Evolutionary conservation across 306 rosid species (phyloP).

Genomic region (Betula pendula): DNA sequence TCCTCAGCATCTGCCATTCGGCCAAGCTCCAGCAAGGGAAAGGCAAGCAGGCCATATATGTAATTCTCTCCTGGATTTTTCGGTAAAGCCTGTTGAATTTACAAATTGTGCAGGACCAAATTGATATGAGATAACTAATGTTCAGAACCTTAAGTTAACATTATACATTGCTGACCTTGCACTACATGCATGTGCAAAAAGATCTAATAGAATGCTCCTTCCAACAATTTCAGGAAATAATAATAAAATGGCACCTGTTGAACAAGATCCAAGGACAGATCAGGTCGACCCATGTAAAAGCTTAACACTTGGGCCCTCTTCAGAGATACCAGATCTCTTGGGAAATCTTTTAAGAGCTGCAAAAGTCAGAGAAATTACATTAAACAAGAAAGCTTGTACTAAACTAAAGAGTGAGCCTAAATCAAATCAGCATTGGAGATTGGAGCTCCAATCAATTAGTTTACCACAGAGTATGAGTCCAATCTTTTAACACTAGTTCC

Average conservation of each 20-base stretch:
- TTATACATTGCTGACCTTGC: neutral
- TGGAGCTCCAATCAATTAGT: neutral
- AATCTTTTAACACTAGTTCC: neutral
- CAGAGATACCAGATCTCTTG: slow-evolving; percentile 75
- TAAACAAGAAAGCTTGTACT: neutral
- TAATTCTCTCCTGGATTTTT: slow-evolving; percentile 63
- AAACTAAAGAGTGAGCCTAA: neutral
- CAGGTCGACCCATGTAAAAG: slow-evolving; percentile 76
- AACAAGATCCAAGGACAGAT: slow-evolving; percentile 57
- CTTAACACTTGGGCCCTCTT: slow-evolving; percentile 78
- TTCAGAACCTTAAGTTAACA: neutral
- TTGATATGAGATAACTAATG: neutral
- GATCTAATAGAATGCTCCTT: neutral
- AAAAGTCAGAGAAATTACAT: slow-evolving; percentile 3
- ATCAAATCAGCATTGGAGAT: neutral
- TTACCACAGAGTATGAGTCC: neutral
- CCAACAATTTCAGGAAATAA: slow-evolving; percentile 6
- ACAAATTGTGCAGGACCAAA: slow-evolving; percentile 2
- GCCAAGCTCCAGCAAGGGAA: slow-evolving; percentile 83
- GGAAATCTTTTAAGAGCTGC: slow-evolving; percentile 72
- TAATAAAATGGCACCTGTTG: slow-evolving; percentile 57
- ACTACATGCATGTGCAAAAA: neutral
- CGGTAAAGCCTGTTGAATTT: slow-evolving; percentile 63
- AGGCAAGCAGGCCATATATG: slow-evolving; percentile 85
- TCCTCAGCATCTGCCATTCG: slow-evolving; percentile 72